Conservation (phyloP, 2,329 filamentous ascomycete species). For the Emergomyces africanus region DNA sequence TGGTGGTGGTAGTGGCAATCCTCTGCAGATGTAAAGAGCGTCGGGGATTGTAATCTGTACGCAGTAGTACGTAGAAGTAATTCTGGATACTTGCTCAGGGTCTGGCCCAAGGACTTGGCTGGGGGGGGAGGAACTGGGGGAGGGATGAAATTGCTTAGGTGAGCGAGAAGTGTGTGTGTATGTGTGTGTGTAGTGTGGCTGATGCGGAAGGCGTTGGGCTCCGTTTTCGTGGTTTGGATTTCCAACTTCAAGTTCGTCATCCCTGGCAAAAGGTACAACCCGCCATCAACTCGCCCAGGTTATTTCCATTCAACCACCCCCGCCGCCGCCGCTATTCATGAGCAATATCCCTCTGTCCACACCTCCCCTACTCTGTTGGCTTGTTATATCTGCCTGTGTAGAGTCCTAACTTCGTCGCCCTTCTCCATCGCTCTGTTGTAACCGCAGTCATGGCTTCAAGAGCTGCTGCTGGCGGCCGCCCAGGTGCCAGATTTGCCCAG, state of each 20-base stretch:
- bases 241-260: neutral
- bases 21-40: neutral
- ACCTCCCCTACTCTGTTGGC: neutral
- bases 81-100: too few relatives aligned
- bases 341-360: neutral
- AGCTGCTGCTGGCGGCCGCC: slow-evolving; percentile 57
- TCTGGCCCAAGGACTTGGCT: too few relatives aligned
- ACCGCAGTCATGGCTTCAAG: slow-evolving; percentile 62
- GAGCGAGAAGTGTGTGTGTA: too few relatives aligned
- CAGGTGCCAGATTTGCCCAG: slow-evolving; percentile 79
- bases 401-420: neutral
- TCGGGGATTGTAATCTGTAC: neutral
- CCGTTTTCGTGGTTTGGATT: neutral
- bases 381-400: neutral
- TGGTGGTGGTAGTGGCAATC: neutral
- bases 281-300: neutral
- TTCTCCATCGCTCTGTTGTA: neutral
- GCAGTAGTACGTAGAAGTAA: too few relatives aligned
- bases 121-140: too few relatives aligned
- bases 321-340: neutral
- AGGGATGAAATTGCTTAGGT: too few relatives aligned
- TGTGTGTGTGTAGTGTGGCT: neutral
- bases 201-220: neutral
- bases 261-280: neutral
- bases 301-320: neutral